Evolutionary conservation across 2,329 filamentous ascomycete genomes (phyloP).

Genomic region (Lachnellula arida): DNA sequence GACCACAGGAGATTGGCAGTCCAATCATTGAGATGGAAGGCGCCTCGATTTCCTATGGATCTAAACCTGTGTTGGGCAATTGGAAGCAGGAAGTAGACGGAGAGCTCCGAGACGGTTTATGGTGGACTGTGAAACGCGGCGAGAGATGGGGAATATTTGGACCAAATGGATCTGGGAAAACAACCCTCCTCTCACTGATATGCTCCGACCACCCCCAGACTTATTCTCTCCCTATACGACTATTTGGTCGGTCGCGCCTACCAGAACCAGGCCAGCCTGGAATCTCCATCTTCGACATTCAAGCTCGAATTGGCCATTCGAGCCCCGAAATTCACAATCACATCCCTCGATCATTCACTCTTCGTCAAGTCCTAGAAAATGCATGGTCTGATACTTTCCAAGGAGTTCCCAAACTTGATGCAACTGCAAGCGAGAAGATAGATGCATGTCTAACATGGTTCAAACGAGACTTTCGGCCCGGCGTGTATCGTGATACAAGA

Average conservation of each 20-base stretch:
- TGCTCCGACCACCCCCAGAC: conserved; percentile 95
- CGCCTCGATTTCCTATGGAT: conserved; percentile 74
- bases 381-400: conserved; percentile 89
- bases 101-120: conserved; percentile 51
- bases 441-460: conserved; percentile 74
- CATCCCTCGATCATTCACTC: conserved; percentile 72
- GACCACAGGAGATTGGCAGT: conserved; percentile 48
- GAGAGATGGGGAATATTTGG: conserved; percentile 92
- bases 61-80: conserved; percentile 72
- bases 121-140: conserved; percentile 78
- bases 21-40: conserved; percentile 82
- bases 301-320: conserved; percentile 84
- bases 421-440: conserved; percentile 53
- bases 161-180: conserved; percentile 93
- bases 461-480: conserved; percentile 62
- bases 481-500: conserved; percentile 21
- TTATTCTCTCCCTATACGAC: conserved; percentile 79
- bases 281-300: conserved; percentile 89
- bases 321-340: conserved; percentile 92
- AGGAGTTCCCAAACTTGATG: conserved; percentile 60
- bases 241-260: conserved; percentile 79
- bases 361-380: conserved; percentile 73
- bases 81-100: conserved; percentile 62
- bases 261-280: conserved; percentile 64
- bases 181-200: conserved; percentile 85